Evolutionary conservation across 2,329 filamentous ascomycete species (phyloP), one percentile per base, ranked within the genome.

Genomic region (Cordyceps cicadae): DNA sequence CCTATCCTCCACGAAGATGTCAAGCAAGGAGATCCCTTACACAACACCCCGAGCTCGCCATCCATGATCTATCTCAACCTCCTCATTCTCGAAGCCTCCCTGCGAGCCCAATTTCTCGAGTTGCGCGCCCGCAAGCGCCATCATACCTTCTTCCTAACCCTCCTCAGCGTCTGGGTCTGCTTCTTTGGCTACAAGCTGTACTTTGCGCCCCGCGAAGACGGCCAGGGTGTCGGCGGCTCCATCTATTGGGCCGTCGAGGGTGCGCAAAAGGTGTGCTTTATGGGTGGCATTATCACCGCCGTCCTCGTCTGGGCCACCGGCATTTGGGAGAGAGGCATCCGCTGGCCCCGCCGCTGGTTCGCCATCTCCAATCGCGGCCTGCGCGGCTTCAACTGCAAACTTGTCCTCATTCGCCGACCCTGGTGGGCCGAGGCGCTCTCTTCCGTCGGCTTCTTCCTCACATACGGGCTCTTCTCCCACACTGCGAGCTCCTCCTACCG

Each of bases 31-130:
- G 91, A 95, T 71, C 90, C 91, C 32, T 83, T 93, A 64, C 87
- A 86, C 67, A 86, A 87, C 63, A 85, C 93, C 17, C 92, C 92
- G n/a, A 93, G 89, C 70, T 91, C 90, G 17, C 92, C 92, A 51
- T 90, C 91, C 59, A 94, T 96, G 79, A 97, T 99, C 70, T 99
- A 99, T 77, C 86, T 99, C 69, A 99, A 99, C 75, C 87, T 99
- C 26, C 84, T 99, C 62, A 95, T 99, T 68, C 89, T 99, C 74
- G 94, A 99, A 74, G 92, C 91, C 54, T 96, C 92, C 5, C 80
- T 99, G 41, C 90, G 94, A 65, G 87, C 91, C 26, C 94, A 99
- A 69, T 97, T 95, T 75, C 86, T 99, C 61, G 90, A 92, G 64
- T 82, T 97, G 50, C 89, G 93, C 62, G 89, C 92, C 52, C 87